Conservation (phyloP, 768 basidiomycete genomes). For the Boletus subcaerulescens region DNA sequence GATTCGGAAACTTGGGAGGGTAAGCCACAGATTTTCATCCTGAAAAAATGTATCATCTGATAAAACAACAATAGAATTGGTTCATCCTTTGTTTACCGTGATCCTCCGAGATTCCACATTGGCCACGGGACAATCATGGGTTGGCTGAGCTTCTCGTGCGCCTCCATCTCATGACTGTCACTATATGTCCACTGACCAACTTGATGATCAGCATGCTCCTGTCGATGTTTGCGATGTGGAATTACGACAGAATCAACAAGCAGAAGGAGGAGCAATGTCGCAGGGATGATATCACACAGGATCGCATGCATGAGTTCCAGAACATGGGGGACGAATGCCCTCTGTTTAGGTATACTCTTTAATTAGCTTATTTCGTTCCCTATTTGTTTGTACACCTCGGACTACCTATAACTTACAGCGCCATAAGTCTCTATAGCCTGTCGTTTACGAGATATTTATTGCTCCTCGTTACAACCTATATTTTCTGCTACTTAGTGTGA, state of each 20-base stretch:
- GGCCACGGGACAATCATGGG: slow-evolving; percentile 38
- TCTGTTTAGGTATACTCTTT: slow-evolving; percentile 44
- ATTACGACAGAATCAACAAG: slow-evolving; percentile 48
- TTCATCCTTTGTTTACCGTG: slow-evolving; percentile 40
- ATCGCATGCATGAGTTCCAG: slow-evolving; percentile 38
- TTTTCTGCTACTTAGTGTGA: no score
- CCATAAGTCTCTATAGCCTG: no score
- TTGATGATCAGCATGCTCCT: slow-evolving; percentile 36
- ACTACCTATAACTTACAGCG: not conserved
- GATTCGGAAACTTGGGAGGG: slow-evolving; percentile 45
- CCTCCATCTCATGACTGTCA: slow-evolving; percentile 25
- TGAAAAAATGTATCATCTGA: slow-evolving; percentile 1
- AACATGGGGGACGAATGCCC: slow-evolving; percentile 53
- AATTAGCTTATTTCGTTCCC: not conserved
- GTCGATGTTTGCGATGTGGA: slow-evolving; percentile 43
- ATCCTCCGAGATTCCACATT: slow-evolving; percentile 36
- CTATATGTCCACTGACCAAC: slow-evolving; percentile 33
- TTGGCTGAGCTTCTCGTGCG: slow-evolving; percentile 30
- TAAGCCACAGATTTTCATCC: slow-evolving; percentile 24
- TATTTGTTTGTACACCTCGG: not conserved
- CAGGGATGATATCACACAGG: slow-evolving; percentile 40
- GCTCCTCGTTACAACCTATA: no score
- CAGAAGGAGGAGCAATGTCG: slow-evolving; percentile 43
- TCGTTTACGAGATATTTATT: no score
- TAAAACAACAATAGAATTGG: slow-evolving; percentile 27